Evolutionary conservation across 129 eudicot species (phyloP), one percentile per base, ranked within the genome.

Genomic region (Dittrichia graveolens): DNA sequence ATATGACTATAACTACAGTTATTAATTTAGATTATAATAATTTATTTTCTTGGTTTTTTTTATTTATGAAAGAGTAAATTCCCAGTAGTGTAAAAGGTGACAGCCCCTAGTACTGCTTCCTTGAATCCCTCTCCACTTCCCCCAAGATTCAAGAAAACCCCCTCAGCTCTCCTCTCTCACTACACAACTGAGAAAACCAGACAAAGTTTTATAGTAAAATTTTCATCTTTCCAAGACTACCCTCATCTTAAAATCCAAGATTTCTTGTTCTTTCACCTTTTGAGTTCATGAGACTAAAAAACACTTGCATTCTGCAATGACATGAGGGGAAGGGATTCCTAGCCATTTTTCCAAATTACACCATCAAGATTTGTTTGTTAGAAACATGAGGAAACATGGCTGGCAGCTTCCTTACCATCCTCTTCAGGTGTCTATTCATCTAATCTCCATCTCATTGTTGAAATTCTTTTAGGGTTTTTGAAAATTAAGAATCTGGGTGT

Each of bases 351-450:
- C 56, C 55, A 1, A 9, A 55, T 0, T 69, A 60, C 19, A 77
- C 61, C 56, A 9, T 40, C 15, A 47, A 12, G 46, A 37, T 41
- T 79, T 88, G 49, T 76, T 81, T 73, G 62, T 45, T 65, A 43
- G 67, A 61, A 76, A 74, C 65, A 93, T 93, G 98, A 93, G 98
- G 84, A 93, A 90, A 80, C 96, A 93, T 81, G 98, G 98, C 8
- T 93, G 98, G 98, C 90, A 93, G 71, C 98, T 90, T 78, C 98
- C 98, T 31, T 93, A 93, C 46, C 98, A 93, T 72, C 98, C 98
- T 75, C 96, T 93, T 74, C 98, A 93, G 92, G 98, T 93, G 47
- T 48, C 37, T 58, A 48, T 61, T 47, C 35, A 44, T n/a, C 46
- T 38, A 16, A 15, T 53, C 34, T 72, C 13, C 16, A 7, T 35